Evolutionary conservation across 2,329 filamentous ascomycete genomes (phyloP), one percentile per base, ranked within the genome.

Genomic region (Knoxdaviesia proteae): DNA sequence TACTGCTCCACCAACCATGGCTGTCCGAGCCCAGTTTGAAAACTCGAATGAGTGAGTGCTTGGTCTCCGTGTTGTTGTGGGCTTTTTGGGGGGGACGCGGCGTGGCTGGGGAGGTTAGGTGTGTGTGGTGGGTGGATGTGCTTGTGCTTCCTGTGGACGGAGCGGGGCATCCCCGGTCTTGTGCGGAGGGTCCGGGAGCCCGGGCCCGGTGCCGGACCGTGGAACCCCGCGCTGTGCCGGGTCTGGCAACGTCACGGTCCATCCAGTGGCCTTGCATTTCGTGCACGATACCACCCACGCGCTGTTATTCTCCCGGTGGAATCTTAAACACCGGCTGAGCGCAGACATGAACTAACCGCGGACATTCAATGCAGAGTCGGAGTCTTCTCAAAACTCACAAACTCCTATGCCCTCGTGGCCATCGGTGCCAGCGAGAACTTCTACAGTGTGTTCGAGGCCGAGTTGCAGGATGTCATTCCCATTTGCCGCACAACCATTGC

Each of bases 371-470:
- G 34, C 55, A 94, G 87, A 67, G 83, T 98, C 58, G 90, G 90
- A 60, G 90, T 96, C 58, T 98, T 98, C 63, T 67, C 87, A 47
- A 94, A 84, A 48, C 80, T 98, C 58, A 98, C 90, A 52, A 98
- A 98, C 65, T 88, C 84, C 47, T 98, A 94, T 63, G 86, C 87
- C 53, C 72, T 98, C 54, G 84, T 94, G 53, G 87, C 88, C 50
- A 76, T 94, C 51, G 90, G 90, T 57, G 87, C 84, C 53, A 94
- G 84, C 56, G 87, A 94, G 70, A 96, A 96, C 74, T 98, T 98
- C 64, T 96, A 96, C 77, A 84, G 84, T 68, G 75, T 96, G 59
- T 96, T 98, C 66, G 90, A 98, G 70, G 80, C 88, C 49, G 90
- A 98, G 68, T 73, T 98, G 48, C 84, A 93, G 68, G 90, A 96